These are phyloP conservation scores for Fusarium sp. DNA, from an alignment of 2,329 filamentous ascomycete genomes.

Conservation along the genomic window DNA sequence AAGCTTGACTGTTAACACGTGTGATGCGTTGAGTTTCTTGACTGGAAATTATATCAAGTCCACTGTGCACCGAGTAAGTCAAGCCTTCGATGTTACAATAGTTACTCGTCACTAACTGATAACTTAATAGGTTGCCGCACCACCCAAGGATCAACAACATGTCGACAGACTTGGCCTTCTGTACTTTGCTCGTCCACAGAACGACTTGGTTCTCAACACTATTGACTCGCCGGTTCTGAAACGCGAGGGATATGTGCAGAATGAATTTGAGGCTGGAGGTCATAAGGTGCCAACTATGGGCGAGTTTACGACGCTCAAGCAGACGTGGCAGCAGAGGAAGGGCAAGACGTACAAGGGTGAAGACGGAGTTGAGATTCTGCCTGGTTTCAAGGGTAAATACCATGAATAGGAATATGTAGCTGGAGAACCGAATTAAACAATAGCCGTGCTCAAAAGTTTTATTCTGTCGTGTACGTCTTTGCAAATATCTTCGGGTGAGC, in stretches of 20 bases:
- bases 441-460: no score
- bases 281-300: slow-evolving; percentile 51
- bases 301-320: slow-evolving; percentile 52
- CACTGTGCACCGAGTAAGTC: slow-evolving; percentile 52
- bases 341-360: not conserved
- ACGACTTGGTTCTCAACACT: slow-evolving; percentile 52
- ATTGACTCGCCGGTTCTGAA: slow-evolving; percentile 54
- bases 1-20: slow-evolving; percentile 63
- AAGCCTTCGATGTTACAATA: no score
- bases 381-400: not conserved
- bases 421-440: no score
- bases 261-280: slow-evolving; percentile 52
- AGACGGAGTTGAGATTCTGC: not conserved
- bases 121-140: slow-evolving; percentile 47
- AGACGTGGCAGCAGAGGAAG: slow-evolving; percentile 49
- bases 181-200: slow-evolving; percentile 61
- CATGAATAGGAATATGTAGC: not conserved
- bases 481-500: no score
- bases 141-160: slow-evolving; percentile 56
- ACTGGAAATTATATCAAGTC: slow-evolving; percentile 61
- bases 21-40: slow-evolving; percentile 60
- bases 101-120: no score
- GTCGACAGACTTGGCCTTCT: slow-evolving; percentile 61
- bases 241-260: slow-evolving; percentile 48
- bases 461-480: no score